These are phyloP conservation scores for Artemisia argyi DNA, from an alignment of 129 eudicot species.

Conservation along the genomic window DNA sequence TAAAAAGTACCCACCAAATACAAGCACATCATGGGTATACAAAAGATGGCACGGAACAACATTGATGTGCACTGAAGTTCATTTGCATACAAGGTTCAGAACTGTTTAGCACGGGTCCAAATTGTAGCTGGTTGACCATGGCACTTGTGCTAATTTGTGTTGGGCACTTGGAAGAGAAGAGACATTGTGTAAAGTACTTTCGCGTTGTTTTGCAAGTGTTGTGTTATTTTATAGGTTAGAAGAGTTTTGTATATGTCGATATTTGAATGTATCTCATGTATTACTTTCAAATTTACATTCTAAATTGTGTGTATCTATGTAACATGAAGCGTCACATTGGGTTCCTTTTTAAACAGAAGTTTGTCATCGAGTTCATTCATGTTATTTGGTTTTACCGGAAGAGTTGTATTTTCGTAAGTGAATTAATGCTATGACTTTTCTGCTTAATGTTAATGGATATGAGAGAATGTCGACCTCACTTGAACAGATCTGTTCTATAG, in stretches of 20 bases:
- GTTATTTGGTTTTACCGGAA: too few species aligned
- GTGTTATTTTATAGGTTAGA: not conserved
- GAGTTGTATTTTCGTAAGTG: too few species aligned
- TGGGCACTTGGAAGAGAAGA: conserved; percentile 19
- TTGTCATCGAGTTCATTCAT: too few species aligned
- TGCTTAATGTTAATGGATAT: too few species aligned
- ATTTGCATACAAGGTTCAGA: not conserved
- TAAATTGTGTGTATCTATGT: not conserved
- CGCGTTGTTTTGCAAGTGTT: conserved; percentile 7
- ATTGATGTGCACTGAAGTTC: conserved; percentile 12
- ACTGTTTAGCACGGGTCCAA: not conserved
- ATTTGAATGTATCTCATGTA: conserved; percentile 2
- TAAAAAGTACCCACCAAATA: conserved; percentile 11
- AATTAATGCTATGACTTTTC: too few species aligned
- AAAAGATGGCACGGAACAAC: conserved; percentile 18
- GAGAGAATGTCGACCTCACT: too few species aligned
- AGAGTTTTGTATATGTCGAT: conserved; percentile 16
- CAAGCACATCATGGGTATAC: conserved; percentile 15
- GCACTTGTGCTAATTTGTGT: conserved; percentile 1
- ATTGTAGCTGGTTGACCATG: conserved; percentile 3
- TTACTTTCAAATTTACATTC: conserved; percentile 8
- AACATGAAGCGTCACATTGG: too few species aligned
- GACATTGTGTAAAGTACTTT: not conserved
- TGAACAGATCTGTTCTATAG: too few species aligned
- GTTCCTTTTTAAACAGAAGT: too few species aligned